Evolutionary conservation across 2,329 filamentous ascomycete genomes (phyloP).

Genomic region (Dothistroma pini): DNA sequence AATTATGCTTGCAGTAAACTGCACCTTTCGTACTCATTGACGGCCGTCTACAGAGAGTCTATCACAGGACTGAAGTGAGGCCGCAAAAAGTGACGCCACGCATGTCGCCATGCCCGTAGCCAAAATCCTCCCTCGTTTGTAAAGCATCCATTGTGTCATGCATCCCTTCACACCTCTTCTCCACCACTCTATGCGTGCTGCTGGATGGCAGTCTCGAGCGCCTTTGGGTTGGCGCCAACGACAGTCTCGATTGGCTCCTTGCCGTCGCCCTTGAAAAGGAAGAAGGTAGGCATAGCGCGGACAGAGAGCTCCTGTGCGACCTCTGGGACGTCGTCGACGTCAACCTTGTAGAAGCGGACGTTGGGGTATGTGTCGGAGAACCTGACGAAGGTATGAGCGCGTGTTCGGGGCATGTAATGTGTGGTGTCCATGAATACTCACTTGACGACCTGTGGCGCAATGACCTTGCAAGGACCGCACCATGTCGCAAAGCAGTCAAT

Average conservation of each 20-base stretch:
- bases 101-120: not conserved
- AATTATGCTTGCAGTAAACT: not conserved
- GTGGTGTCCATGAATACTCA: constrained; percentile 31
- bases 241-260: constrained; percentile 61
- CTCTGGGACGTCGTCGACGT: constrained; percentile 77
- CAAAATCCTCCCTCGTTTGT: not conserved
- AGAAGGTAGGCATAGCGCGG: constrained; percentile 90
- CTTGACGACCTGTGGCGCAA: constrained; percentile 70
- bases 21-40: not conserved
- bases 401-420: constrained; percentile 8
- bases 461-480: constrained; percentile 94
- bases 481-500: constrained; percentile 86
- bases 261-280: constrained; percentile 75
- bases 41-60: not conserved
- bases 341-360: constrained; percentile 80
- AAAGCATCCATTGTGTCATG: not conserved
- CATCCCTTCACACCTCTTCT: not conserved
- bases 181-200: constrained; percentile 8
- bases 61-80: not conserved
- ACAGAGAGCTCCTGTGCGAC: constrained; percentile 74
- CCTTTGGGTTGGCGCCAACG: constrained; percentile 74
- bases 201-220: constrained; percentile 55
- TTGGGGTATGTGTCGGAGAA: constrained; percentile 57
- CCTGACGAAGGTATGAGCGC: constrained; percentile 37
- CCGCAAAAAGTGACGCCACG: not conserved